Evolutionary conservation across 441 rosid genomes (phyloP), one percentile per base, ranked within the genome.

Genomic region (Euphorbia schlechtendalii): DNA sequence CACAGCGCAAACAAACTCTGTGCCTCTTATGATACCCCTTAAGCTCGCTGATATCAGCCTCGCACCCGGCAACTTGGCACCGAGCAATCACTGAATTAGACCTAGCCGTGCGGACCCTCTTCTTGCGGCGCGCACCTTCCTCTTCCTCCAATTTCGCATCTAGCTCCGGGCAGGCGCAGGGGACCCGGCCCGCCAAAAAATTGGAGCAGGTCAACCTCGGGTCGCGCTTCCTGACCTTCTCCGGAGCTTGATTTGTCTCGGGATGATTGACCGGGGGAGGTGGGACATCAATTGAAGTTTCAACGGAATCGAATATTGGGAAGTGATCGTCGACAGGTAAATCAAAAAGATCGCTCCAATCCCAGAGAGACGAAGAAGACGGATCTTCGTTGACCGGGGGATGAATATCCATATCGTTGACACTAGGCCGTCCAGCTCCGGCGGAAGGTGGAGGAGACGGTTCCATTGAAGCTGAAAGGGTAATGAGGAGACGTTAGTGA

Each of bases 1-100:
- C 99, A 70, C 98, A 94, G 28, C 81, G 75, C n/a, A 94, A 81
- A 60, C 99, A 94, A 71, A 94, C 89, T 80, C 88, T 82, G 61
- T 94, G 98, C 70, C 96, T 78, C 74, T 48, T 78, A 67, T 94
- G 99, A 53, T 91, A 94, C n/a, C 99, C 98, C 74, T 94, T 94
- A 17, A 94, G 92, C 80, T 83, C 90, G 51, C 80, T 84, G 46
- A 94, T 94, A 73, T 94, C 96, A 40, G 67, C 96, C 76, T 77
- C 86, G 71, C 99, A 94, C 9, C 80, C 83, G 0, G 84, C 86
- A 24, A 94, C 94, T 80, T 89, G 98, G 69, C 98, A 91, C 59
- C 85, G 73, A 3, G 71, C 79, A 61, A 56, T 59, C 2, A 78
- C 84, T 1, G 73, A 49, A 70, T 77, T 75, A 0, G 61, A 55